These are phyloP conservation scores for Agaricales sp. DNA, from an alignment of 1,284 basidiomycete genomes.

Conservation along the genomic window DNA sequence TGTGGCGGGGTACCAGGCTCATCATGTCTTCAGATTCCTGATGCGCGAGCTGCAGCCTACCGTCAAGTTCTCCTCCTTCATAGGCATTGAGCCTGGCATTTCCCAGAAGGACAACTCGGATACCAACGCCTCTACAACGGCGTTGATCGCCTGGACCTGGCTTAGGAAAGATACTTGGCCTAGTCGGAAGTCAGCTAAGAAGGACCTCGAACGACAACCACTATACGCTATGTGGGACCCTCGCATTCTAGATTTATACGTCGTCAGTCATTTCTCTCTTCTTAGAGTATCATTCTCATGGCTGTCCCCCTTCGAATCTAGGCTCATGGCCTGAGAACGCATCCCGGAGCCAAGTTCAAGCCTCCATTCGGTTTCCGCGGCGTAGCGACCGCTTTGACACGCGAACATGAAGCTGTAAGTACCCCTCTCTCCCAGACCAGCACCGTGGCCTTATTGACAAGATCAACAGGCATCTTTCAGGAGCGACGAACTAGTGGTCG, in stretches of 20 bases:
- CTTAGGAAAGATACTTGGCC: constrained; percentile 10
- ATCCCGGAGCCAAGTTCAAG: constrained; percentile 10
- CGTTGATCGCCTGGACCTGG: constrained; percentile 10
- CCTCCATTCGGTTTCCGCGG: constrained; percentile 11
- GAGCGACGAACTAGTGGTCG: constrained; percentile 9
- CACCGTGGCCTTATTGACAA: no score
- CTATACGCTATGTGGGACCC: constrained; percentile 14
- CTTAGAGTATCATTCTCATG: background rate
- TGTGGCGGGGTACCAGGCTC: no score
- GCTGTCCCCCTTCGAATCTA: background rate
- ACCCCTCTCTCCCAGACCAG: background rate
- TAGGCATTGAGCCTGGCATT: constrained; percentile 11
- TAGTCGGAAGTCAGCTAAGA: constrained; percentile 10
- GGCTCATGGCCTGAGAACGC: constrained; percentile 9
- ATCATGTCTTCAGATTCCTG: constrained; percentile 7
- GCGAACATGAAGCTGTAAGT: constrained; percentile 12
- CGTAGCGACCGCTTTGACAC: constrained; percentile 10
- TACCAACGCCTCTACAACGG: constrained; percentile 1
- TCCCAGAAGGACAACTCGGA: constrained; percentile 7
- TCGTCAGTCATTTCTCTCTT: constrained; percentile 9
- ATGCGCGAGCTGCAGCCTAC: constrained; percentile 7
- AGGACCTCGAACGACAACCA: constrained; percentile 5
- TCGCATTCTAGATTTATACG: constrained; percentile 11
- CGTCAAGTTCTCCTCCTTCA: constrained; percentile 9
- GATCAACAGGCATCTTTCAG: constrained; percentile 7